A percentile compares a stretch with the other conserved stretches of the same genome.
Conservation (phyloP, 2,329 filamentous ascomycete genomes). For the Xylariaceae sp. region DNA sequence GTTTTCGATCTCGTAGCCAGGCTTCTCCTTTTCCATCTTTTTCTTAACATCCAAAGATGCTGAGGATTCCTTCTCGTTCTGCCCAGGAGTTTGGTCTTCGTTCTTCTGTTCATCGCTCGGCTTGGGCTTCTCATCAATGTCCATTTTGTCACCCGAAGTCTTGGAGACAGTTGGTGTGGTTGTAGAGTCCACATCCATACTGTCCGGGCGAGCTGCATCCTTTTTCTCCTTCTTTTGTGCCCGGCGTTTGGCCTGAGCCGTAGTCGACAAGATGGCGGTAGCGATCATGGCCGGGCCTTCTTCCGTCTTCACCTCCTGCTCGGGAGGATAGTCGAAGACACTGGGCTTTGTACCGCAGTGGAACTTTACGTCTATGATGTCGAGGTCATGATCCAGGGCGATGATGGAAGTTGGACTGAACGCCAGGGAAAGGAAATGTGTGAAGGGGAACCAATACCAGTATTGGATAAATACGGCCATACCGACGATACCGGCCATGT, state of each 20-base stretch:
- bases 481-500: slow-evolving; percentile 96
- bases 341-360: slow-evolving; percentile 91
- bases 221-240: slow-evolving; percentile 81
- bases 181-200: slow-evolving; percentile 87
- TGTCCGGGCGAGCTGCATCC: slow-evolving; percentile 72
- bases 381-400: slow-evolving; percentile 85
- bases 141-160: slow-evolving; percentile 76
- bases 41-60: slow-evolving; percentile 64
- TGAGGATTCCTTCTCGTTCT: slow-evolving; percentile 53
- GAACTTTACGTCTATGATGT: slow-evolving; percentile 92
- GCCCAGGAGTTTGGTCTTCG: slow-evolving; percentile 43
- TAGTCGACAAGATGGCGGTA: slow-evolving; percentile 92
- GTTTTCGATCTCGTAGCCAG: slow-evolving; percentile 93
- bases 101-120: slow-evolving; percentile 50
- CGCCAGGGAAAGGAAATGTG: slow-evolving; percentile 91
- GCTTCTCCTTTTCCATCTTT: slow-evolving; percentile 91
- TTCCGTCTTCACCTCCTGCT: slow-evolving; percentile 90
- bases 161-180: slow-evolving; percentile 65
- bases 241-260: slow-evolving; percentile 90
- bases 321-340: slow-evolving; percentile 95
- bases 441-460: slow-evolving; percentile 99
- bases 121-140: slow-evolving; percentile 61
- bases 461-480: slow-evolving; percentile 99
- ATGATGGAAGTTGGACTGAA: slow-evolving; percentile 98
- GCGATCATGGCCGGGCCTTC: slow-evolving; percentile 91